These are phyloP conservation scores for Xenoacremonium recifei DNA, from an alignment of 2,329 filamentous ascomycete species.

Conservation along the genomic window DNA sequence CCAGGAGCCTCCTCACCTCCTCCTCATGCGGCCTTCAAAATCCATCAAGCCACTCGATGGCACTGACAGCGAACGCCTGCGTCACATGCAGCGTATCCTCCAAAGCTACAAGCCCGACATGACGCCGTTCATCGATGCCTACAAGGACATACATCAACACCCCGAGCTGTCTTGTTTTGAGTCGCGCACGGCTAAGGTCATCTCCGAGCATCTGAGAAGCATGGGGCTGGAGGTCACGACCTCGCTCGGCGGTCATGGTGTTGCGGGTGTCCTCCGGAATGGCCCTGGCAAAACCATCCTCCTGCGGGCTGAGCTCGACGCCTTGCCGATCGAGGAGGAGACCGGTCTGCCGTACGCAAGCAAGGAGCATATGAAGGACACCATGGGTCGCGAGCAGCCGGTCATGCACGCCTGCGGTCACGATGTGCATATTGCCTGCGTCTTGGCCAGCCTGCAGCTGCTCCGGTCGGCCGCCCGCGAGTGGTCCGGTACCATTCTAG, in stretches of 20 bases:
- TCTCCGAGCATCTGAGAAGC: conserved; percentile 39
- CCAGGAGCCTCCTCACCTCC: no score
- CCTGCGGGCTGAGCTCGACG: conserved; percentile 63
- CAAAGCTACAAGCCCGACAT: no score
- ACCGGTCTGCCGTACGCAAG: conserved; percentile 57
- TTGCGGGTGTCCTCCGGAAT: conserved; percentile 56
- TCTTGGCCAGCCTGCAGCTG: conserved; percentile 54
- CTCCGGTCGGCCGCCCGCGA: conserved; percentile 40
- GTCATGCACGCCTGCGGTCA: conserved; percentile 71
- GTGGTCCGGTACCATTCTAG: conserved; percentile 63
- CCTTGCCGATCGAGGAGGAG: conserved; percentile 54
- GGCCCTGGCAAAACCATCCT: conserved; percentile 54
- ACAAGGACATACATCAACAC: conserved; percentile 57
- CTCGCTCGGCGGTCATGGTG: conserved; percentile 56
- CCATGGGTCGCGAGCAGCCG: conserved; percentile 32
- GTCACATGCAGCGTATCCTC: no score
- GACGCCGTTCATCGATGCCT: no score
- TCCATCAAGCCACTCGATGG: no score
- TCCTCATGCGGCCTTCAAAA: no score
- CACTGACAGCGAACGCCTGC: no score
- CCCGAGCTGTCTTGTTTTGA: conserved; percentile 61
- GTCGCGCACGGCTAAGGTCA: conserved; percentile 46
- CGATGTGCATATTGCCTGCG: conserved; percentile 60
- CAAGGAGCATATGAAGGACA: conserved; percentile 4
- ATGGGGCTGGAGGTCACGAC: conserved; percentile 38